Evolutionary conservation across 805 yeast species (phyloP).

Genomic region (Metschnikowia koreensis): DNA sequence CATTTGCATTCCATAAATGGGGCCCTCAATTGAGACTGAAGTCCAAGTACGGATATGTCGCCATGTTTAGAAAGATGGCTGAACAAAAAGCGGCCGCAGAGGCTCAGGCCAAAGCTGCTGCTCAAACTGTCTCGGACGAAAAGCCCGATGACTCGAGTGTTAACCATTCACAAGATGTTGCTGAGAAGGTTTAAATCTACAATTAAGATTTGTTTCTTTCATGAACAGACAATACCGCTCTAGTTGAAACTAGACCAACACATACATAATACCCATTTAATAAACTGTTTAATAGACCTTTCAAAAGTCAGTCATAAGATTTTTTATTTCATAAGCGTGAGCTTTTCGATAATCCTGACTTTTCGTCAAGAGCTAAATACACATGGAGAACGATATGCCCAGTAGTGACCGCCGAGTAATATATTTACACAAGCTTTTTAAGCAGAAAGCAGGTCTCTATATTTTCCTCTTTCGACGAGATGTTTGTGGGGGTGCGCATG

Average conservation of each 20-base stretch:
- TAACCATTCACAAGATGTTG: constrained; percentile 6
- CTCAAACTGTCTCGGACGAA: not conserved
- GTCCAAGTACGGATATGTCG: constrained; percentile 61
- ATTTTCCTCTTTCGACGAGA: no score
- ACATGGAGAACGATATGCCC: no score
- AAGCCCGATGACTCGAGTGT: not conserved
- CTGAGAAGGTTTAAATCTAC: constrained; percentile 5
- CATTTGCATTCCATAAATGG: constrained; percentile 61
- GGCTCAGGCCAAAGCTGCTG: constrained; percentile 4
- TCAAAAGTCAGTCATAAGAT: no score
- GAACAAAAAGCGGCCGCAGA: constrained; percentile 21
- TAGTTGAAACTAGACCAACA: not conserved
- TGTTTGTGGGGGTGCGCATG: not conserved
- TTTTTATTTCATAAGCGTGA: no score
- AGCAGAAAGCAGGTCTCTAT: no score
- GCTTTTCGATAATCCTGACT: no score
- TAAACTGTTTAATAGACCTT: not conserved
- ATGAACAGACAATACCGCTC: not conserved
- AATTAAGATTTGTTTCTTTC: not conserved
- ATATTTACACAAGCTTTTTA: no score
- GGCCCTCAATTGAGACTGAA: constrained; percentile 56
- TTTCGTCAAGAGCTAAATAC: no score
- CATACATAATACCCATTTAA: constrained; percentile 1
- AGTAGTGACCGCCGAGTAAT: no score
- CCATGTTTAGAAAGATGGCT: constrained; percentile 28